Evolutionary conservation across 345 rosid genomes (phyloP), one percentile per base, ranked within the genome.

Genomic region (Eucalyptus decipiens): DNA sequence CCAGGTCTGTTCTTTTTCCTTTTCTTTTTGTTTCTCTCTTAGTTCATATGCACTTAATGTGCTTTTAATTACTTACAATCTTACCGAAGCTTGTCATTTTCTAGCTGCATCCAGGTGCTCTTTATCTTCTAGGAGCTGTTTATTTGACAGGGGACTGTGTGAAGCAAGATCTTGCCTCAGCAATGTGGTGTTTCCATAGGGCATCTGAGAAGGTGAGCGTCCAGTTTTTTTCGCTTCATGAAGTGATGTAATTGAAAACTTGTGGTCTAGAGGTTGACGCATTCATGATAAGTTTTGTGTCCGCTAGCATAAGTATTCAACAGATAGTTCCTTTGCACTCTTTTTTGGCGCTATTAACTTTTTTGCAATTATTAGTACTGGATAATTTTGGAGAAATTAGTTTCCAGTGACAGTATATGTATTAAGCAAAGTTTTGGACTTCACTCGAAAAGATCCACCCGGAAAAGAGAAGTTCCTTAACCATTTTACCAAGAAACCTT

Each of bases 91-190:
- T 72, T 19, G 45, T 72, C 45, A 72, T 91, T 50, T 91, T 93
- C 85, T 88, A 97, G 99, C 93, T 97, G 93, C 99, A 97, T 95
- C 97, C 99, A 91, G 97, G 97, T 91, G 99, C 98, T 65, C 98
- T 97, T 88, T 97, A 95, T 91, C 99, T 97, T 87, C 92, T 97
- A 30, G 99, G 99, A 47, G 93, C 95, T 72, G 98, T 97, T 87
- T 97, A 97, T 92, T 90, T 96, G 90, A 93, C 97, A 3, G 98
- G 99, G 89, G 99, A 97, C 87, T 95, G 98, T 86, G 96, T 97
- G 90, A 97, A 95, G 93, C 95, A 98, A 93, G 99, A 98, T 91
- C 76, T 93, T 90, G 97, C 94, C 87, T 98, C 99, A 45, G 99
- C 99, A 86, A 91, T 97, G 89, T 97, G 99, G 98, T 97, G 98